These are phyloP conservation scores for Leucogyrophana mollusca DNA, from an alignment of 768 basidiomycete species.

Conservation along the genomic window DNA sequence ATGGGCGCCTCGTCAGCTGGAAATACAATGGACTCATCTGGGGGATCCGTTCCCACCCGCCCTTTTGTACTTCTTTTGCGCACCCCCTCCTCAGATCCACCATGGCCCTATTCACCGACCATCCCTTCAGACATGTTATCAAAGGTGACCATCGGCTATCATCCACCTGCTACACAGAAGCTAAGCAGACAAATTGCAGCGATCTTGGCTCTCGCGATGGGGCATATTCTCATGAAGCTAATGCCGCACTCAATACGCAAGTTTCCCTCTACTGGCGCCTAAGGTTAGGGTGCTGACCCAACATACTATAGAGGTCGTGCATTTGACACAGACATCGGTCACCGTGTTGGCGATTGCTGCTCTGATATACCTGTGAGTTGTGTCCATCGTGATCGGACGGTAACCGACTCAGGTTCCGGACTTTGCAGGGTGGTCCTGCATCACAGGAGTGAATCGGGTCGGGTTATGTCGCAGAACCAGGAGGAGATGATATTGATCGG, in stretches of 20 bases:
- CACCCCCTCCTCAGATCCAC: slow-evolving; percentile 13
- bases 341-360: slow-evolving; percentile 66
- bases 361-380: slow-evolving; percentile 62
- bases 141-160: slow-evolving; percentile 19
- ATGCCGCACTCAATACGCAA: slow-evolving; percentile 35
- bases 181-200: slow-evolving; percentile 28
- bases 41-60: slow-evolving; percentile 24
- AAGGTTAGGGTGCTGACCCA: slow-evolving; percentile 9
- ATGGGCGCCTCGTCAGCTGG: slow-evolving; percentile 7
- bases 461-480: slow-evolving; percentile 64
- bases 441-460: slow-evolving; percentile 46
- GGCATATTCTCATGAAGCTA: slow-evolving; percentile 51
- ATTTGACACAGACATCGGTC: slow-evolving; percentile 72
- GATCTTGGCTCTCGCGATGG: slow-evolving; percentile 45
- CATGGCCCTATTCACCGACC: slow-evolving; percentile 30
- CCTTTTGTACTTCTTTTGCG: slow-evolving; percentile 16
- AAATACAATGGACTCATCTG: slow-evolving; percentile 11
- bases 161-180: not conserved
- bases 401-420: not conserved
- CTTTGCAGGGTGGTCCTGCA: slow-evolving; percentile 59
- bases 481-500: slow-evolving; percentile 74
- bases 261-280: slow-evolving; percentile 13
- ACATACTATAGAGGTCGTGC: slow-evolving; percentile 49
- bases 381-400: not conserved
- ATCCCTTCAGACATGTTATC: slow-evolving; percentile 31